Conservation (phyloP, 2,329 filamentous ascomycete genomes). For the Apiospora hydei region DNA sequence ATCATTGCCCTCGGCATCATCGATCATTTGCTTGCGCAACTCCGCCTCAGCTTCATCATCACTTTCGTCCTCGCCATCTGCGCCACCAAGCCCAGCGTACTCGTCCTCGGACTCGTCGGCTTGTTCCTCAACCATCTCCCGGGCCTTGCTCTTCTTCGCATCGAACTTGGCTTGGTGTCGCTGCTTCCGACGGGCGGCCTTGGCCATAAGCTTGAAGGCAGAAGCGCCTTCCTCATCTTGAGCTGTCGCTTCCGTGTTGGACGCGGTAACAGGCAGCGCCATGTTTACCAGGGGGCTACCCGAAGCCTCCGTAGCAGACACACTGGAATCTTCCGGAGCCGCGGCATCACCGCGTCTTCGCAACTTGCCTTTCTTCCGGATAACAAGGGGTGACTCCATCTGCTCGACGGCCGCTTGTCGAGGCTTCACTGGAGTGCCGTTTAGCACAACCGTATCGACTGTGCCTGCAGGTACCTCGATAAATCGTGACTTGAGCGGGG, state of each 20-base stretch:
- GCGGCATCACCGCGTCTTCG: slow-evolving; percentile 35
- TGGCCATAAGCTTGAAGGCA: slow-evolving; percentile 77
- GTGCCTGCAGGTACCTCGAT: slow-evolving; percentile 71
- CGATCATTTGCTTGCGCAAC: slow-evolving; percentile 86
- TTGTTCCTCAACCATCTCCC: slow-evolving; percentile 88
- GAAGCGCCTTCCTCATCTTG: slow-evolving; percentile 33
- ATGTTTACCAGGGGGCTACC: slow-evolving; percentile 29
- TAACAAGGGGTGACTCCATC: slow-evolving; percentile 67
- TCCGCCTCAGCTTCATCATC: slow-evolving; percentile 76
- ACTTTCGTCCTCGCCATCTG: slow-evolving; percentile 83
- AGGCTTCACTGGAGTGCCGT: slow-evolving; percentile 37
- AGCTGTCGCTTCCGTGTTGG: slow-evolving; percentile 43
- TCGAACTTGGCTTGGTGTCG: slow-evolving; percentile 68
- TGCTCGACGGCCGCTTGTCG: slow-evolving; percentile 40
- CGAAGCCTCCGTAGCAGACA: slow-evolving; percentile 55
- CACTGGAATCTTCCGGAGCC: slow-evolving; percentile 30
- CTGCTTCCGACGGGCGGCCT: slow-evolving; percentile 65
- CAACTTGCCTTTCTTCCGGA: slow-evolving; percentile 65
- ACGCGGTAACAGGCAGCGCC: slow-evolving; percentile 47
- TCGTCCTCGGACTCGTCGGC: slow-evolving; percentile 98
- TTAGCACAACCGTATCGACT: slow-evolving; percentile 70
- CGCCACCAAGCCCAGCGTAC: slow-evolving; percentile 91
- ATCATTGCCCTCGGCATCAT: slow-evolving; percentile 80
- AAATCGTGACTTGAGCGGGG: slow-evolving; percentile 74
- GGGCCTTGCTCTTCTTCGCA: slow-evolving; percentile 87